phyloP scores from a whole-genome alignment of 257 asterid genomes.

The Solanum ossicruentum region DNA sequence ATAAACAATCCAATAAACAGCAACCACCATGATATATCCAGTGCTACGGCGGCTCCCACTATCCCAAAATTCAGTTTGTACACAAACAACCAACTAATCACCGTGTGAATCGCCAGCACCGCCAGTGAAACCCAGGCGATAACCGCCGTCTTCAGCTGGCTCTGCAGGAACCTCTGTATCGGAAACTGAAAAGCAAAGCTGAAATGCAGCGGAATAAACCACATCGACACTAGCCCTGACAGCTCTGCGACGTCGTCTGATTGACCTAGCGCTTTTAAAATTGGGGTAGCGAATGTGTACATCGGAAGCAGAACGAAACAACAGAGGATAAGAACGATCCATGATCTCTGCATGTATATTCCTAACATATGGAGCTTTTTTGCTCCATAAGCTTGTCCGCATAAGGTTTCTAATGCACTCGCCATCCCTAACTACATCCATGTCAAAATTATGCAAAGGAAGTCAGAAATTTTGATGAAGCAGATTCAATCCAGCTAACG shows the following conservation, averaged over 20 bases:
- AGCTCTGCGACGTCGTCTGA: constrained; percentile 21
- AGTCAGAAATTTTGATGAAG: background rate
- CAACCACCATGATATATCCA: constrained; percentile 39
- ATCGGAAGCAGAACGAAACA: constrained; percentile 14
- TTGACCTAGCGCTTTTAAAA: constrained; percentile 18
- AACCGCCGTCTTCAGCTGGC: constrained; percentile 27
- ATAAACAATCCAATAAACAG: constrained; percentile 12
- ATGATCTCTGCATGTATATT: constrained; percentile 20
- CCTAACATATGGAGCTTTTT: constrained; percentile 17
- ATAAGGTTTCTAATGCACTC: constrained; percentile 27
- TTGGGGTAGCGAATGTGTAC: constrained; percentile 17
- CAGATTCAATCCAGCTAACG: background rate
- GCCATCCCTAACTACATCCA: constrained; percentile 26
- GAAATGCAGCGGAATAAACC: constrained; percentile 21
- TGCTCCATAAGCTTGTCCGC: constrained; percentile 34
- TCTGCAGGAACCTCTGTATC: constrained; percentile 27
- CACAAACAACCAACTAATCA: constrained; percentile 18
- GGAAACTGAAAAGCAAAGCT: constrained; percentile 19
- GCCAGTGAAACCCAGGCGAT: constrained; percentile 19
- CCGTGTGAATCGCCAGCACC: constrained; percentile 14
- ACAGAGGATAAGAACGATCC: constrained; percentile 12
- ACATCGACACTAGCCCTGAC: constrained; percentile 10
- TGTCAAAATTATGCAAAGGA: background rate
- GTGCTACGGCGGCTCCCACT: constrained; percentile 16
- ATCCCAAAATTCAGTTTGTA: constrained; percentile 12